These are phyloP conservation scores for Fusarium guadeloupense DNA, from an alignment of 2,329 filamentous ascomycete species.

Conservation along the genomic window DNA sequence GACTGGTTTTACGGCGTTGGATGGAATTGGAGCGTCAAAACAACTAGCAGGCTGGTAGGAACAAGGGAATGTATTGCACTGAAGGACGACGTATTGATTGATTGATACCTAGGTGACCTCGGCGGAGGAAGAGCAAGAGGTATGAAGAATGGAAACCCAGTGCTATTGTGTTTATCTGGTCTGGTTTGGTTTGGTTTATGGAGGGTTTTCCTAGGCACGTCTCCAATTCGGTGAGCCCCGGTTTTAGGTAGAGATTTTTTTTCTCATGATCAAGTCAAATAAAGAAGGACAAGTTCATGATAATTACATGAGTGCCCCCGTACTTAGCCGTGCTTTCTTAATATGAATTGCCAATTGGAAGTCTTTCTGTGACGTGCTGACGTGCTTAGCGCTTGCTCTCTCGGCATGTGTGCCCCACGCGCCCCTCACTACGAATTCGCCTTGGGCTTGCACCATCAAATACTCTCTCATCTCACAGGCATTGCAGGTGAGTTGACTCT, in stretches of 20 bases:
- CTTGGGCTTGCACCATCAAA: constrained; percentile 18
- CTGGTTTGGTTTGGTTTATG: constrained; percentile 11
- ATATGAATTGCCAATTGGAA: constrained; percentile 23
- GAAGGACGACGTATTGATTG: constrained; percentile 23
- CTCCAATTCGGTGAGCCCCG: constrained; percentile 29
- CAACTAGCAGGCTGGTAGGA: constrained; percentile 12
- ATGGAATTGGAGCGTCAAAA: constrained; percentile 36
- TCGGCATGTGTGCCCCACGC: constrained; percentile 37
- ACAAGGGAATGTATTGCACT: constrained; percentile 27
- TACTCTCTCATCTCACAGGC: constrained; percentile 18
- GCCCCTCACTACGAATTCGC: constrained; percentile 36
- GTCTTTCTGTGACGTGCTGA: constrained; percentile 36
- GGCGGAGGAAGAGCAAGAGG: not conserved
- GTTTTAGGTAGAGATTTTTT: constrained; percentile 34
- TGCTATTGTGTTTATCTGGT: constrained; percentile 20
- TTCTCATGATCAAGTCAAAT: constrained; percentile 31
- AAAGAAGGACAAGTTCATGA: constrained; percentile 37
- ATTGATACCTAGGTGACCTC: constrained; percentile 22
- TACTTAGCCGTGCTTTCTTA: constrained; percentile 1
- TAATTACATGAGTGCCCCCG: constrained; percentile 20
- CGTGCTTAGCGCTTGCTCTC: constrained; percentile 31
- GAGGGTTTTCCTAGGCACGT: constrained; percentile 25
- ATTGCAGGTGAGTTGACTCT: constrained; percentile 5
- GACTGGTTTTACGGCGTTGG: constrained; percentile 40
- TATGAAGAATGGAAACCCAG: constrained; percentile 13